These are phyloP conservation scores for Phanerodontia chrysosporium DNA, from an alignment of 768 basidiomycete genomes.

Conservation along the genomic window DNA sequence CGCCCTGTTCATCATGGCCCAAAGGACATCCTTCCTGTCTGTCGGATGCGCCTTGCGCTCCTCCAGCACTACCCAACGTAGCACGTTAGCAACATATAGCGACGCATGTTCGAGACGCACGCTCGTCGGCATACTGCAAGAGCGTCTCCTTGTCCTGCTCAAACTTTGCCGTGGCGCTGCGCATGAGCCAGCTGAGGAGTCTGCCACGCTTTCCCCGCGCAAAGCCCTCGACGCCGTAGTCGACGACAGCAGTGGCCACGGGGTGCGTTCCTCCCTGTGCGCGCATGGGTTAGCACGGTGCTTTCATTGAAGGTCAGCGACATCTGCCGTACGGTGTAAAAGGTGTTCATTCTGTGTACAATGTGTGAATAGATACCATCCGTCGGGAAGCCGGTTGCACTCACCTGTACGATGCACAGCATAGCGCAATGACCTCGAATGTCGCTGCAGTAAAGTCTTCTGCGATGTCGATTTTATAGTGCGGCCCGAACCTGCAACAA, in stretches of 20 bases:
- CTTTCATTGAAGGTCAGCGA: too few relatives aligned
- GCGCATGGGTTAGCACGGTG: conserved; percentile 11
- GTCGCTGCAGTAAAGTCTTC: conserved; percentile 45
- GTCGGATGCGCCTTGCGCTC: conserved; percentile 35
- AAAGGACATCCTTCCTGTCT: conserved; percentile 40
- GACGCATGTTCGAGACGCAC: conserved; percentile 31
- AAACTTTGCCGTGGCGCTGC: conserved; percentile 32
- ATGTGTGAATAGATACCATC: background rate
- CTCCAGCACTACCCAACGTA: conserved; percentile 31
- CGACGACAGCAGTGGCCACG: conserved; percentile 36
- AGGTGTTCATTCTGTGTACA: conserved; percentile 39
- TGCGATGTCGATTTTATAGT: conserved; percentile 35
- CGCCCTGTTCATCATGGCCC: conserved; percentile 39
- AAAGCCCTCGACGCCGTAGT: conserved; percentile 21
- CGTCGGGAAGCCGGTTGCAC: background rate
- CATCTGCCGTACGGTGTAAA: conserved; percentile 37
- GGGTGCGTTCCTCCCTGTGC: conserved; percentile 31
- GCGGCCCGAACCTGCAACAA: conserved; percentile 32
- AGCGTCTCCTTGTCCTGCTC: conserved; percentile 37
- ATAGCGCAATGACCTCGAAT: conserved; percentile 42
- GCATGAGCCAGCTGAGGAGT: conserved; percentile 33
- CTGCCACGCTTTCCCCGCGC: conserved; percentile 30
- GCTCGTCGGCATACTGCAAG: conserved; percentile 34
- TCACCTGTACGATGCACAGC: conserved; percentile 38
- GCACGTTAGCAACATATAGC: too few relatives aligned